Conservation (phyloP, 345 rosid genomes). For the Rhodomyrtus tomentosa region DNA sequence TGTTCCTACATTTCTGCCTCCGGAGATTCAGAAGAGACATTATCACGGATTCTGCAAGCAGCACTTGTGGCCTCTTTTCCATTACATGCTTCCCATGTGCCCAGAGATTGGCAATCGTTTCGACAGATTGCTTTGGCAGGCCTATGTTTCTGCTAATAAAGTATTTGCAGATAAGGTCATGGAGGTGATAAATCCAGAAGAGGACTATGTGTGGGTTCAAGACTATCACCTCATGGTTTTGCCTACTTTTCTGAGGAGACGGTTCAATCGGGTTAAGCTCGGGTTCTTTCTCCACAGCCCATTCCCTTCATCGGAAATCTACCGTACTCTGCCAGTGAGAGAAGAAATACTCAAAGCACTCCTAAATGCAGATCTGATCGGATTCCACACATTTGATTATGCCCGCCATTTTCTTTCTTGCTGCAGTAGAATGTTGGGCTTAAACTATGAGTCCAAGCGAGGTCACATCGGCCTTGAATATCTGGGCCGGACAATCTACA, state of each 20-base stretch:
- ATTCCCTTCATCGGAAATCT: constrained; percentile 37
- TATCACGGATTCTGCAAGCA: constrained; percentile 40
- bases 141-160: constrained; percentile 30
- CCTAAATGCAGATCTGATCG: constrained; percentile 33
- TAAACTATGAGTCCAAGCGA: constrained; percentile 32
- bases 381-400: constrained; percentile 40
- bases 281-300: constrained; percentile 46
- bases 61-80: constrained; percentile 41
- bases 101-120: constrained; percentile 24
- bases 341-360: constrained; percentile 28
- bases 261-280: constrained; percentile 22
- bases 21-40: constrained; percentile 19
- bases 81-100: constrained; percentile 34
- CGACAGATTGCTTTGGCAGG: constrained; percentile 27
- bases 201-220: constrained; percentile 37
- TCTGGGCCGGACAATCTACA: constrained; percentile 28
- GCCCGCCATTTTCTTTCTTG: constrained; percentile 43
- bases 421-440: constrained; percentile 36
- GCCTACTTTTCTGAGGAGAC: constrained; percentile 34
- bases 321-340: constrained; percentile 29
- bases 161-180: constrained; percentile 32
- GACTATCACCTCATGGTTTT: constrained; percentile 40
- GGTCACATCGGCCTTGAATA: constrained; percentile 35
- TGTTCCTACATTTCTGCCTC: constrained; percentile 32
- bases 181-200: constrained; percentile 30